Evolutionary conservation across 2,329 filamentous ascomycete species (phyloP).

Genomic region (Fusarium mangiferae): DNA sequence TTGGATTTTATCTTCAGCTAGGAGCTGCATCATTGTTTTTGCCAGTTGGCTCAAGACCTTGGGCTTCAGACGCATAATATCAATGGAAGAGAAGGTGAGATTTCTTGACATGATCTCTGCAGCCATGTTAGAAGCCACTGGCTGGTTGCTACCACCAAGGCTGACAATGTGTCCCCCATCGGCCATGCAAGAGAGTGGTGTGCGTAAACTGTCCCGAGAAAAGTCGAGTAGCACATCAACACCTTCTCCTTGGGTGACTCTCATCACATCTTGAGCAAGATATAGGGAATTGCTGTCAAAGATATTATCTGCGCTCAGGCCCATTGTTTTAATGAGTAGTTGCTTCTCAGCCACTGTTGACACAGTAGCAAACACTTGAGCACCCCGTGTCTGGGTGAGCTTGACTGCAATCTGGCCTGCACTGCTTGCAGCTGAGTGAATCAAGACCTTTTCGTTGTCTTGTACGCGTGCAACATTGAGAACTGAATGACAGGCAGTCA

Average conservation of each 20-base stretch:
- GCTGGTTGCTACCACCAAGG: fast-evolving
- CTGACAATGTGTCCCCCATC: background rate
- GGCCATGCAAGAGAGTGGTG: background rate
- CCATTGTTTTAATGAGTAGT: fast-evolving
- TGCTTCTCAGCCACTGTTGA: background rate
- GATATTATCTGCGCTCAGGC: fast-evolving
- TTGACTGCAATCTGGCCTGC: background rate
- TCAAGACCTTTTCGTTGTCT: background rate
- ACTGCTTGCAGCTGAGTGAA: background rate
- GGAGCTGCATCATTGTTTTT: background rate
- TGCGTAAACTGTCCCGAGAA: fast-evolving
- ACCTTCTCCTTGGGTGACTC: background rate
- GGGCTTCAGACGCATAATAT: background rate
- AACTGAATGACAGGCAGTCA: background rate
- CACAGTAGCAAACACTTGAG: fast-evolving
- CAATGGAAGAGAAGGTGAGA: background rate
- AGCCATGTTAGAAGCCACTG: fast-evolving
- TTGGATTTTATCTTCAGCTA: fast-evolving
- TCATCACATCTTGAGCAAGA: background rate
- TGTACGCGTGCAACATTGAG: background rate
- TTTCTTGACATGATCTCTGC: background rate
- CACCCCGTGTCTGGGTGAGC: background rate
- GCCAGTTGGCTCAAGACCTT: fast-evolving
- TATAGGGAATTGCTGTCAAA: background rate
- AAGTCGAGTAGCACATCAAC: background rate